phyloP scores from a whole-genome alignment of 2,329 filamentous ascomycete genomes.

The Dendryphion nanum region DNA sequence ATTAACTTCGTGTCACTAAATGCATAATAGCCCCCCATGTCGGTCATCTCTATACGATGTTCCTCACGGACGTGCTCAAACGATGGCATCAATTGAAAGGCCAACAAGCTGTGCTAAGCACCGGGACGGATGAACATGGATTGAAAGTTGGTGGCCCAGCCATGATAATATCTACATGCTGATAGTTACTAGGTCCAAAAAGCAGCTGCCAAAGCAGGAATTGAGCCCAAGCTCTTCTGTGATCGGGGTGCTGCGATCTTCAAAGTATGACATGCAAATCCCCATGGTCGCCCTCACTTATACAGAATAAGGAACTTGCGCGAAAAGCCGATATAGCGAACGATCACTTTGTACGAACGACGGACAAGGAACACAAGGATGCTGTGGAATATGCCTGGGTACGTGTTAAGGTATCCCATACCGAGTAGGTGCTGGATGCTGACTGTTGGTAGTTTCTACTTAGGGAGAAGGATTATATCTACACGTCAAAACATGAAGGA shows the following conservation, averaged over 20 bases:
- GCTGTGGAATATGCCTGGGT: constrained; percentile 90
- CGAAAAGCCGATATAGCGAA: constrained; percentile 67
- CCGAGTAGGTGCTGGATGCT: constrained; percentile 11
- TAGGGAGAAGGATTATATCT: constrained; percentile 73
- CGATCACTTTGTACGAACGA: constrained; percentile 91
- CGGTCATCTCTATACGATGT: constrained; percentile 90
- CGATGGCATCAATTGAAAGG: constrained; percentile 82
- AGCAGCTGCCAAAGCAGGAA: constrained; percentile 69
- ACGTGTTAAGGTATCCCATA: constrained; percentile 14
- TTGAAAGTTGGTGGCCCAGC: constrained; percentile 68
- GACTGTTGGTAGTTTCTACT: constrained; percentile 58
- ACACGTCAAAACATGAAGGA: constrained; percentile 81
- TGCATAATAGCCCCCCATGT: constrained; percentile 73
- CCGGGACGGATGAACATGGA: constrained; percentile 95
- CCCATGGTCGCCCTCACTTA: background rate
- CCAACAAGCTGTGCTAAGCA: constrained; percentile 70
- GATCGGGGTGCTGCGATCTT: constrained; percentile 81
- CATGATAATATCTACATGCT: background rate
- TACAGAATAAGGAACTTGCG: constrained; percentile 59
- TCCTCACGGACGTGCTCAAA: constrained; percentile 88
- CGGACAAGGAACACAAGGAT: constrained; percentile 75
- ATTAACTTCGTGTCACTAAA: background rate
- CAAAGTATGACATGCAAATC: constrained; percentile 44
- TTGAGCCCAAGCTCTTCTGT: constrained; percentile 80
- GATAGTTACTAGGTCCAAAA: constrained; percentile 65